phyloP scores from a whole-genome alignment of 1,284 basidiomycete genomes.

The Mycena sp. region DNA sequence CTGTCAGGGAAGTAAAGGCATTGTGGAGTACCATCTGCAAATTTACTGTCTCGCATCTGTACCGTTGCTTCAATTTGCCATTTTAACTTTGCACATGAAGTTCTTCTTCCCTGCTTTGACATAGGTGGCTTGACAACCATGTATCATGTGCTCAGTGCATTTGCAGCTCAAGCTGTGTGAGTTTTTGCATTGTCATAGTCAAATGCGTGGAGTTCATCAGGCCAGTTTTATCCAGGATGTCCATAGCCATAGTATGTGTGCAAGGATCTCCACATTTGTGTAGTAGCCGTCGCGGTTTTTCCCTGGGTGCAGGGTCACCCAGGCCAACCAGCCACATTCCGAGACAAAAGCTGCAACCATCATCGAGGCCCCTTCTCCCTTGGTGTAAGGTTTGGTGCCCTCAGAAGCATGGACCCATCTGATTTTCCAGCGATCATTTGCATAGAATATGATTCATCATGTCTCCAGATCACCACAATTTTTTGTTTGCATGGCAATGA shows the following conservation, averaged over 20 bases:
- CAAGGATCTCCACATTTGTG: neutral
- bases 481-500: conserved; percentile 22
- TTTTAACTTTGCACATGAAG: neutral
- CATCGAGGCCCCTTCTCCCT: too few relatives aligned
- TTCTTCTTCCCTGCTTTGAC: neutral
- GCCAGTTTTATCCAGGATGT: neutral
- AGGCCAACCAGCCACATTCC: too few relatives aligned
- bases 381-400: too few relatives aligned
- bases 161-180: neutral
- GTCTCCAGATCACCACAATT: conserved; percentile 33
- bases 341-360: too few relatives aligned
- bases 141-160: neutral
- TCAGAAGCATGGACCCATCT: too few relatives aligned
- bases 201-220: too few relatives aligned
- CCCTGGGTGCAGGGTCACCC: too few relatives aligned
- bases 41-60: neutral
- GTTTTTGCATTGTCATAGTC: too few relatives aligned
- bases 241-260: neutral
- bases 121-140: neutral
- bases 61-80: neutral
- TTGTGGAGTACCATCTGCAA: conserved; percentile 35
- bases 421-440: too few relatives aligned
- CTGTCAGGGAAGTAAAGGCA: conserved; percentile 37
- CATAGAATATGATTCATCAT: conserved; percentile 41
- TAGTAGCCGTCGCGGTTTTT: neutral